Evolutionary conservation across 768 basidiomycete genomes (phyloP).

Genomic region (Leccinum subgranulosum): DNA sequence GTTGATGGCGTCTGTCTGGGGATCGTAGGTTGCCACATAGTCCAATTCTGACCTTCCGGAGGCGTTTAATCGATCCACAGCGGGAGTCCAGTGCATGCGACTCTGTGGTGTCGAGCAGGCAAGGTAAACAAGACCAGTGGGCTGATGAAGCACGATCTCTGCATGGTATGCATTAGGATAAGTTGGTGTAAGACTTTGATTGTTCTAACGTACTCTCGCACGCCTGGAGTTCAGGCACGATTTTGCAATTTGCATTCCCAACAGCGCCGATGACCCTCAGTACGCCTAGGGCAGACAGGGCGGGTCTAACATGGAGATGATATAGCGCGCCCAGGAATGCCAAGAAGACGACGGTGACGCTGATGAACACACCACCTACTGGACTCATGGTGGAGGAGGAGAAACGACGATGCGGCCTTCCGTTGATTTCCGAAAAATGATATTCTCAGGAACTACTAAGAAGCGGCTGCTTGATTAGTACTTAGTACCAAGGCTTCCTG

Average conservation of each 20-base stretch:
- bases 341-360: slow-evolving; percentile 26
- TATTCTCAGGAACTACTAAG: not conserved
- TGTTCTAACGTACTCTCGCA: slow-evolving; percentile 55
- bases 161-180: slow-evolving; percentile 3
- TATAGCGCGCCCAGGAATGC: slow-evolving; percentile 45
- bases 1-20: slow-evolving; percentile 41
- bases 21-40: slow-evolving; percentile 61
- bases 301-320: slow-evolving; percentile 47
- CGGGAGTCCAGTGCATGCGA: slow-evolving; percentile 53
- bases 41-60: slow-evolving; percentile 43
- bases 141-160: slow-evolving; percentile 61
- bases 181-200: slow-evolving; percentile 1
- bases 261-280: slow-evolving; percentile 43
- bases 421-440: not conserved
- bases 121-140: slow-evolving; percentile 55
- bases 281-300: slow-evolving; percentile 41
- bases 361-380: not conserved
- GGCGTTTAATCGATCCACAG: slow-evolving; percentile 32
- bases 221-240: slow-evolving; percentile 53
- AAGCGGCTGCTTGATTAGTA: not conserved
- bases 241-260: slow-evolving; percentile 48
- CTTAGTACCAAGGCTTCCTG: no score
- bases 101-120: slow-evolving; percentile 55
- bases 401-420: not conserved
- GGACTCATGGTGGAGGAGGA: not conserved